phyloP scores from a whole-genome alignment of 805 yeast species.

The Yarrowia hollandica region DNA sequence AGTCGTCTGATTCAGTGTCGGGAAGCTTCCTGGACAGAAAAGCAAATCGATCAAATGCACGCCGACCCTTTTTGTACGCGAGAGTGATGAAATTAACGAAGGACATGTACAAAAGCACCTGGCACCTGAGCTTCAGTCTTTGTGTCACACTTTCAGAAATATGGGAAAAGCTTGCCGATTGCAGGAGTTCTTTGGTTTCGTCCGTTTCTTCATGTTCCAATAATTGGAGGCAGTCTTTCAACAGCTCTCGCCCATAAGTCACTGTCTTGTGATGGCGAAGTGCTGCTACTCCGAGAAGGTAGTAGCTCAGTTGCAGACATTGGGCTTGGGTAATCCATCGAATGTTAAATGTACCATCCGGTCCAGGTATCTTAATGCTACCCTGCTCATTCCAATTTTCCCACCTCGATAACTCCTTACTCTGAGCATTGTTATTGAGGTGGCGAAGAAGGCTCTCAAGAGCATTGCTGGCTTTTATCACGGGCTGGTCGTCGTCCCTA shows the following conservation, averaged over 20 bases:
- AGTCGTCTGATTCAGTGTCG: not conserved
- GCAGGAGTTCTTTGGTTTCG: not conserved
- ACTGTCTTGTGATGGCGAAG: not conserved
- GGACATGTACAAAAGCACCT: not conserved
- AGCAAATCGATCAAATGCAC: not conserved
- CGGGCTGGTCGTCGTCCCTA: not conserved
- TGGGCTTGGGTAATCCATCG: not conserved
- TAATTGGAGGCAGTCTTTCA: not conserved
- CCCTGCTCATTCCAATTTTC: not conserved
- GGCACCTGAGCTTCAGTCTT: not conserved
- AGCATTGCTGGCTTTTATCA: not conserved
- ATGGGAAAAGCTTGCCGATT: not conserved
- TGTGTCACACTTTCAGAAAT: not conserved
- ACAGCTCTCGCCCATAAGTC: not conserved
- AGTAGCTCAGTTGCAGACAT: not conserved
- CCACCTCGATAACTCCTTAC: not conserved
- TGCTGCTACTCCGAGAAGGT: not conserved
- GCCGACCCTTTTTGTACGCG: not conserved
- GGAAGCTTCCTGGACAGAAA: not conserved
- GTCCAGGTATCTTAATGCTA: not conserved
- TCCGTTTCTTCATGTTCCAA: not conserved
- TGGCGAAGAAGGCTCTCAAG: not conserved
- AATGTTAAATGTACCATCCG: not conserved
- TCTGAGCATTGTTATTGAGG: not conserved
- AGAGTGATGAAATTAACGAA: not conserved